These are phyloP conservation scores for Pelargonium fulgidum DNA, from an alignment of 441 rosid species.

Conservation along the genomic window DNA sequence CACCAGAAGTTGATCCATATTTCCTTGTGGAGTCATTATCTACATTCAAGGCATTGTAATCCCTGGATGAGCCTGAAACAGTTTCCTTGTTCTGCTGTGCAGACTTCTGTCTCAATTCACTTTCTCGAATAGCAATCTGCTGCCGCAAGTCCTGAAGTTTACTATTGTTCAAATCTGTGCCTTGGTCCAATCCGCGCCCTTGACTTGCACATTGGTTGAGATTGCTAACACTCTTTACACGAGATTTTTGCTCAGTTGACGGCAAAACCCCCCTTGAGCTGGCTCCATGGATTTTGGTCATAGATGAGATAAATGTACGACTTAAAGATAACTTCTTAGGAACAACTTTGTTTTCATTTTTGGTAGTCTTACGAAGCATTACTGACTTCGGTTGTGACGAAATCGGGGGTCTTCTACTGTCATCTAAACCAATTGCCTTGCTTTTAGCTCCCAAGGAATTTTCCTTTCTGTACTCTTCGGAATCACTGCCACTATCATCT, in stretches of 20 bases:
- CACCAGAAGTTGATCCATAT: constrained; percentile 28
- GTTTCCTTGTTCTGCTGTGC: constrained; percentile 53
- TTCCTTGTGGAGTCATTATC: constrained; percentile 34
- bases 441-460: constrained; percentile 30
- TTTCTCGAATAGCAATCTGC: constrained; percentile 86
- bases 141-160: constrained; percentile 76
- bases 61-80: constrained; percentile 26
- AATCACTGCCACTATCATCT: constrained; percentile 79
- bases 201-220: constrained; percentile 38
- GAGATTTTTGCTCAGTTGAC: constrained; percentile 34
- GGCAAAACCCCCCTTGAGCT: constrained; percentile 32
- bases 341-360: constrained; percentile 29
- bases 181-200: constrained; percentile 39
- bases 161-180: constrained; percentile 33
- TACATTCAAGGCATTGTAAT: constrained; percentile 23
- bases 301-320: constrained; percentile 37
- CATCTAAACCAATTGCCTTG: constrained; percentile 23
- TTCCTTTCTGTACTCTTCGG: constrained; percentile 36
- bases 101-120: constrained; percentile 66
- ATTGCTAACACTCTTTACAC: constrained; percentile 30
- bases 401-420: constrained; percentile 32
- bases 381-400: constrained; percentile 27
- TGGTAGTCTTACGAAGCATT: constrained; percentile 33
- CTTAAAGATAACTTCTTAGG: constrained; percentile 41
- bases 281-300: constrained; percentile 32